Evolutionary conservation across 306 rosid genomes (phyloP), one percentile per base, ranked within the genome.

Genomic region (Nissolia schottii): DNA sequence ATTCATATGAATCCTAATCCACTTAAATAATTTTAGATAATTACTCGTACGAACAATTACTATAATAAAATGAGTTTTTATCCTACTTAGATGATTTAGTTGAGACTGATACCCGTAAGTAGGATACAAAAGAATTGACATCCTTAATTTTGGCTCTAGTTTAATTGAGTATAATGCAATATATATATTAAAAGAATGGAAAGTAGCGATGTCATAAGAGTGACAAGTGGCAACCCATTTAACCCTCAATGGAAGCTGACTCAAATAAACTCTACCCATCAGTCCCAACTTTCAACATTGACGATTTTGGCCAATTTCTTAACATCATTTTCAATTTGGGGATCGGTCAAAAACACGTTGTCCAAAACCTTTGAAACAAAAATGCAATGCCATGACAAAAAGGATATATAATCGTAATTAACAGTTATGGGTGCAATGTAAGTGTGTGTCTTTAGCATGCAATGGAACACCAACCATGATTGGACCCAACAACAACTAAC

Each of bases 401-500:
- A 11, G 29, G 54, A 62, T 49, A 27, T 15, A 8, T 13, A 22
- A 28, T 66, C 59, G 64, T 70, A 58, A 79, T 71, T 43, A 76
- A 63, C 37, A 70, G 49, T 48, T 67, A 56, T 29, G 64, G 71
- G 67, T 68, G 19, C 54, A 61, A 71, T 31, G 77, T 71, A 59
- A 40, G 25, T 78, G n/a, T n/a, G n/a, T n/a, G 74, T 61, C 58
- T 8, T 6, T 46, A 29, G 11, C 15, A 49, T 15, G 56, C 27
- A 32, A 55, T 25, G 41, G 40, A 31, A 49, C 25, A 24, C 58
- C n/a, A n/a, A n/a, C n/a, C 40, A 46, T 62, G 86, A 82, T 70
- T 57, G 61, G 58, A 75, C 76, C 20, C 27, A 25, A 67, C 67
- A 67, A 31, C 82, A 12, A 53, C 79, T 46, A 66, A 46, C 77